Conservation (phyloP, 208 protist species). For the Leishmania guyanensis region DNA sequence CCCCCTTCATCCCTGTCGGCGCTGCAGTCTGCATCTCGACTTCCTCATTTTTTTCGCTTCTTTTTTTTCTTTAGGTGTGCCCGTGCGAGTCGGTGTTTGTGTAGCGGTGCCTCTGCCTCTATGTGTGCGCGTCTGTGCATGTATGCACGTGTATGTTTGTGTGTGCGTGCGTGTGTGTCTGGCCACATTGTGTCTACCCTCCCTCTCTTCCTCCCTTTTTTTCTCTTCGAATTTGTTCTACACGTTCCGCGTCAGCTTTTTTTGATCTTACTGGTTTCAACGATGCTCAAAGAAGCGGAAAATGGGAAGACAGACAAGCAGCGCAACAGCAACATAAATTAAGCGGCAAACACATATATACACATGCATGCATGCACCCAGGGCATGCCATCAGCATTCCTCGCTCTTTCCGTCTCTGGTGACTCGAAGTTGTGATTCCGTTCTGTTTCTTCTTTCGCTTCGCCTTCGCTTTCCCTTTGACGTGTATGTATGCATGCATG, state of each 20-base stretch:
- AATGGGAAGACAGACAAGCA: background rate
- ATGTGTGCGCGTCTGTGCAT: background rate
- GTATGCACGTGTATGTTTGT: slow-evolving; percentile 3
- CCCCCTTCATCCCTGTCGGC: background rate
- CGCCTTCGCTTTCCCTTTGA: background rate
- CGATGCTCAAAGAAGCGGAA: background rate
- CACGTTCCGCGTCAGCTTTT: background rate
- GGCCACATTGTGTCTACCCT: background rate
- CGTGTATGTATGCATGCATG: background rate
- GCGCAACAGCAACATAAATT: background rate
- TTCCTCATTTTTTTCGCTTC: background rate
- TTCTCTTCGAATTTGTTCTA: background rate
- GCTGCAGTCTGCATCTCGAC: background rate
- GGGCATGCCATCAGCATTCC: background rate
- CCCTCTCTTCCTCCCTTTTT: background rate
- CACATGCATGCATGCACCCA: background rate
- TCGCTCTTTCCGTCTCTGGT: background rate
- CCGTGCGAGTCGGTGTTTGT: background rate
- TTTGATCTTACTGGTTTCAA: background rate
- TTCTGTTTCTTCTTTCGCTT: background rate
- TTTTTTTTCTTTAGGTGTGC: background rate
- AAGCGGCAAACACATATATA: background rate
- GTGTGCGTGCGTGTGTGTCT: slow-evolving; percentile 5
- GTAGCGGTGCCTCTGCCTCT: background rate
- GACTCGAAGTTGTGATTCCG: background rate